Conservation (phyloP, 208 protist species). For the Trypanosoma grayi region DNA sequence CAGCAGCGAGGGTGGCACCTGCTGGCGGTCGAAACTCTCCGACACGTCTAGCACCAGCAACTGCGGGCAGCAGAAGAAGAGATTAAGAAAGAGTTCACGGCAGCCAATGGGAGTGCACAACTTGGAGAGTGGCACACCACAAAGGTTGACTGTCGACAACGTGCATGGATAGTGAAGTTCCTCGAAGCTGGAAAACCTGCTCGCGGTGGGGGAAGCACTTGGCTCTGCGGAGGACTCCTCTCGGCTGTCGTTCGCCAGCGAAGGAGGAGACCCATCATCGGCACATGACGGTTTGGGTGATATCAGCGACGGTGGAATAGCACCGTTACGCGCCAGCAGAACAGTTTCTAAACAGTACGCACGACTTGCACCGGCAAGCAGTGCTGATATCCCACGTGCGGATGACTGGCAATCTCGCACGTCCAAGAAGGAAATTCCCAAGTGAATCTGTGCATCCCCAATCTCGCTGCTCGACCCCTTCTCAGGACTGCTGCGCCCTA, state of each 20-base stretch:
- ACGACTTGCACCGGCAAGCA: slow-evolving; percentile 58
- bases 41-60: slow-evolving; percentile 55
- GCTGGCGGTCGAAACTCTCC: slow-evolving; percentile 42
- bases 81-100: slow-evolving; percentile 68
- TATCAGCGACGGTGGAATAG: slow-evolving; percentile 27
- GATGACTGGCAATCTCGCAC: slow-evolving; percentile 53
- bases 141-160: slow-evolving; percentile 38
- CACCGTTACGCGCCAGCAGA: slow-evolving; percentile 41
- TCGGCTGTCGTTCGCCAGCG: background rate
- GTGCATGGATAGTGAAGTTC: slow-evolving; percentile 34
- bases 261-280: background rate
- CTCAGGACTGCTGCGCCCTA: background rate
- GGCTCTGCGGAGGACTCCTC: slow-evolving; percentile 1
- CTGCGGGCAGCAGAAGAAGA: slow-evolving; percentile 66
- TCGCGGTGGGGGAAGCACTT: slow-evolving; percentile 6
- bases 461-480: background rate
- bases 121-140: slow-evolving; percentile 56
- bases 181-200: slow-evolving; percentile 37
- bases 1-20: slow-evolving; percentile 31
- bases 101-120: slow-evolving; percentile 54
- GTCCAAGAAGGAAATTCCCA: slow-evolving; percentile 59
- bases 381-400: slow-evolving; percentile 56
- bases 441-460: slow-evolving; percentile 19
- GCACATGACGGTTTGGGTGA: slow-evolving; percentile 9
- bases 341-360: slow-evolving; percentile 47